Conservation (phyloP, 2,329 filamentous ascomycete species). For the Xylariaceae sp. region DNA sequence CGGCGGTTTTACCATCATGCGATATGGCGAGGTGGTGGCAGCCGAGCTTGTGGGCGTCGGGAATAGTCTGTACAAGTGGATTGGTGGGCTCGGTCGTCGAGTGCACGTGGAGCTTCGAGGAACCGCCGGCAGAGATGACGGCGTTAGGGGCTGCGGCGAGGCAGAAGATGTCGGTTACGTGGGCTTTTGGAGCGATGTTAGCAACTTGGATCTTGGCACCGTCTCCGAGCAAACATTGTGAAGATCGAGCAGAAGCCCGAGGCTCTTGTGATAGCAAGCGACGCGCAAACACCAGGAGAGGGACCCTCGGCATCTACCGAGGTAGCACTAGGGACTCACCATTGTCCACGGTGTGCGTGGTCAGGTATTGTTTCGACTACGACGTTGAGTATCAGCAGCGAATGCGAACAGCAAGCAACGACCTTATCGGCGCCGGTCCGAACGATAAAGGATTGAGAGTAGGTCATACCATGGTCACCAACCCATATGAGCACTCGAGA, state of each 20-base stretch:
- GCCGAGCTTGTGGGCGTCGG: slow-evolving; percentile 76
- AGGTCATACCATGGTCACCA: slow-evolving; percentile 38
- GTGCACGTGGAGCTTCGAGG: slow-evolving; percentile 75
- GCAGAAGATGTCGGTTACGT: slow-evolving; percentile 78
- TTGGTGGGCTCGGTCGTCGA: slow-evolving; percentile 66
- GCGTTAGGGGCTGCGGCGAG: slow-evolving; percentile 68
- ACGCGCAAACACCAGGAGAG: not conserved
- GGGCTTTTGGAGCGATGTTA: slow-evolving; percentile 48
- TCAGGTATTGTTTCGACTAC: slow-evolving; percentile 98
- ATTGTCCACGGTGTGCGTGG: slow-evolving; percentile 82
- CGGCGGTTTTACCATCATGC: slow-evolving; percentile 65
- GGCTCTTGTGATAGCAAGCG: not conserved
- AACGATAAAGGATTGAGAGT: not conserved
- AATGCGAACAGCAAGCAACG: not conserved
- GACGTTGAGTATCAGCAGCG: slow-evolving; percentile 8
- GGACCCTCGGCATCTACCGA: no score
- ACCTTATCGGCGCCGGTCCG: not conserved
- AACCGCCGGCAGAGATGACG: slow-evolving; percentile 79
- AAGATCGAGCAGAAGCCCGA: not conserved
- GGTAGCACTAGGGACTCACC: slow-evolving; percentile 45
- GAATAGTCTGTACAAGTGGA: slow-evolving; percentile 72
- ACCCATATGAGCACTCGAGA: slow-evolving; percentile 30
- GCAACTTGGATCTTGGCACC: slow-evolving; percentile 12
- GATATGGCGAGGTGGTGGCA: slow-evolving; percentile 80
- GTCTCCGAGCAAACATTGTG: slow-evolving; percentile 11